Evolutionary conservation across 768 basidiomycete genomes (phyloP), one percentile per base, ranked within the genome.

Genomic region (Mycena olivaceomarginata): DNA sequence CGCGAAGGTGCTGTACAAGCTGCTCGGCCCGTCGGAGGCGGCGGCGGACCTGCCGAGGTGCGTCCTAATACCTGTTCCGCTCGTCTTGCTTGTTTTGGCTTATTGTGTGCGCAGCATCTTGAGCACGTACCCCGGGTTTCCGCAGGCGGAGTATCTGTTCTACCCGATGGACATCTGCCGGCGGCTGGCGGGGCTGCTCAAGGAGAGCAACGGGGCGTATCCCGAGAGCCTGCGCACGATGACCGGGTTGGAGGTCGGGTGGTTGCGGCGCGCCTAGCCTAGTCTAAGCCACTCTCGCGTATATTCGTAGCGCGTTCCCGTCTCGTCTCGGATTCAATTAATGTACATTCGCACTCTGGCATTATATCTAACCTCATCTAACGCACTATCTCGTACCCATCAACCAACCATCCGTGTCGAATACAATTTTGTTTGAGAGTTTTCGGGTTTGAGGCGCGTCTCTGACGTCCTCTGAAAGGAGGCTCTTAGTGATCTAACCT

Each of bases 1-100:
- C 2, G 94, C 96, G 59, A 98, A 98, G 84, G 94, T 98, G 59
- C 86, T 98, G 79, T 99, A 92, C 89, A 95, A 95, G 83, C 89
- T 95, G 41, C 84, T 98, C 20, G 91, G 91, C 18, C 95, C 94
- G 12, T 86, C 88, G 2, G 90, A 92, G 57, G 85, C 87, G 13
- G 83, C 85, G 41, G 83, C 86, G n/a, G 92, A 93, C 80, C 83
- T 94, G 60, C 90, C 89, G 77, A 87, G 84, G 94, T 93, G 74
- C 48, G 87, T 85, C 20, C 6, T n/a, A n/a, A n/a, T n/a, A n/a
- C 46, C 18, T 40, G 45, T 62, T 59, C 48, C 60, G 39, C 41
- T 67, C 45, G 67, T 51, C 72, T 77, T 72, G 31, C 22, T n/a
- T n/a, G n/a, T n/a, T n/a, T n/a, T n/a, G n/a, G n/a, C n/a, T n/a